These are phyloP conservation scores for Paramecium caudatum DNA, from an alignment of 73 alveolate genomes.

Conservation along the genomic window DNA sequence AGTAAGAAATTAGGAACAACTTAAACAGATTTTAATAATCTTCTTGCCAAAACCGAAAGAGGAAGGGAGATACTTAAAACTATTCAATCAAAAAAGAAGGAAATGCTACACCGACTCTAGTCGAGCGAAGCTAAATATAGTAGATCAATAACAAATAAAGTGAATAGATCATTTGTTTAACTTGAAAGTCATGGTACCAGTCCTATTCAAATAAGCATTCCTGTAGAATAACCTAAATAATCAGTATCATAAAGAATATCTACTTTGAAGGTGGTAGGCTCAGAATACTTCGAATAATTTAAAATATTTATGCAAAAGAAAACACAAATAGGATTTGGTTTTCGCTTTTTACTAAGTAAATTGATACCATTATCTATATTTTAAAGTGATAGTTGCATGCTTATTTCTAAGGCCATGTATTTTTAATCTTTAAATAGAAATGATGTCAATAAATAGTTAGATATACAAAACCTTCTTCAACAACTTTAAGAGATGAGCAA, in stretches of 20 bases:
- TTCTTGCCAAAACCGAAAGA: conserved; percentile 8
- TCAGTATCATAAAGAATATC: not conserved
- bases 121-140: not conserved
- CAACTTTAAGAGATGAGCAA: conserved; percentile 40
- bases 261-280: not conserved
- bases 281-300: conserved; percentile 20
- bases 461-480: not conserved
- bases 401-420: conserved; percentile 8
- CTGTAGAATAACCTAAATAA: not conserved
- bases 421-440: not conserved
- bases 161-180: not conserved
- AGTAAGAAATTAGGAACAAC: not conserved
- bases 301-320: not conserved
- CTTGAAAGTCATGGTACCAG: not conserved
- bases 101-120: not conserved
- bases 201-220: not conserved
- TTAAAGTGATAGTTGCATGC: not conserved
- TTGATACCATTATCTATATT: not conserved
- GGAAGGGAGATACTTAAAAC: not conserved
- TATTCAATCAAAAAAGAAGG: not conserved
- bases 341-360: not conserved
- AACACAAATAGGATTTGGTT: not conserved
- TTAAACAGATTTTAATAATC: not conserved
- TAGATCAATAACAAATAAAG: not conserved
- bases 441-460: conserved; percentile 11